These are phyloP conservation scores for Agaricales sp. DNA, from an alignment of 1,284 basidiomycete genomes.

Conservation along the genomic window DNA sequence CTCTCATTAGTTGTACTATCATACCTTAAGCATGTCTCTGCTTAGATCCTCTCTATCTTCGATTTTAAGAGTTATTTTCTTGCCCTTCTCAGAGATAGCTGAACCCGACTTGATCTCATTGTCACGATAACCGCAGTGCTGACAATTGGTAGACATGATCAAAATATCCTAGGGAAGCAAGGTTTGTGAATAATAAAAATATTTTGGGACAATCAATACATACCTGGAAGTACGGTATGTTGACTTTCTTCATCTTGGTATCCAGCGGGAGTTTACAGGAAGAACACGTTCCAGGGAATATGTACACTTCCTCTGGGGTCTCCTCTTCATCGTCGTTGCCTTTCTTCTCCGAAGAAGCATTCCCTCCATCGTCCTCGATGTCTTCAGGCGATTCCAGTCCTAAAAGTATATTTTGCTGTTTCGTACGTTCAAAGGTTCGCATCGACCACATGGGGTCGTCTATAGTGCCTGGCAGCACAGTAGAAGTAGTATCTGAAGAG, in stretches of 20 bases:
- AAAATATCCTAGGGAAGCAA: conserved; percentile 67
- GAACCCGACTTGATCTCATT: conserved; percentile 96
- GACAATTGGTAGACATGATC: conserved; percentile 99
- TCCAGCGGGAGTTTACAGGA: conserved; percentile 80
- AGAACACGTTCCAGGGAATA: conserved; percentile 85
- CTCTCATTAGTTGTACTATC: neutral
- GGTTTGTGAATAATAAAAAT: neutral
- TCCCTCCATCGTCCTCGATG: conserved; percentile 11
- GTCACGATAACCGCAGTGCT: conserved; percentile 90
- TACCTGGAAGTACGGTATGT: conserved; percentile 97
- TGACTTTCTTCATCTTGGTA: conserved; percentile 94
- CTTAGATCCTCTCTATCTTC: conserved; percentile 92
- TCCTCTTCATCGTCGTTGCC: conserved; percentile 25
- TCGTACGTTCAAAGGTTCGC: conserved; percentile 75
- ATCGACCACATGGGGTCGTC: conserved; percentile 91
- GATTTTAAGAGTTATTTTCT: conserved; percentile 82
- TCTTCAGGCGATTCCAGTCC: conserved; percentile 58
- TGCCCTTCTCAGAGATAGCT: conserved; percentile 81
- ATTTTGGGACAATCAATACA: conserved; percentile 9
- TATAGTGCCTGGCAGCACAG: conserved; percentile 38
- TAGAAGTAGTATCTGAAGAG: neutral
- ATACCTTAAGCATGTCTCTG: conserved; percentile 87
- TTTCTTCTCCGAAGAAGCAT: conserved; percentile 12
- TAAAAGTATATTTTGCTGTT: conserved; percentile 77
- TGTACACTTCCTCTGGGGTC: conserved; percentile 41